Base-by-base conservation (phyloP, 345 rosid species). In the Salix exigua region DNA sequence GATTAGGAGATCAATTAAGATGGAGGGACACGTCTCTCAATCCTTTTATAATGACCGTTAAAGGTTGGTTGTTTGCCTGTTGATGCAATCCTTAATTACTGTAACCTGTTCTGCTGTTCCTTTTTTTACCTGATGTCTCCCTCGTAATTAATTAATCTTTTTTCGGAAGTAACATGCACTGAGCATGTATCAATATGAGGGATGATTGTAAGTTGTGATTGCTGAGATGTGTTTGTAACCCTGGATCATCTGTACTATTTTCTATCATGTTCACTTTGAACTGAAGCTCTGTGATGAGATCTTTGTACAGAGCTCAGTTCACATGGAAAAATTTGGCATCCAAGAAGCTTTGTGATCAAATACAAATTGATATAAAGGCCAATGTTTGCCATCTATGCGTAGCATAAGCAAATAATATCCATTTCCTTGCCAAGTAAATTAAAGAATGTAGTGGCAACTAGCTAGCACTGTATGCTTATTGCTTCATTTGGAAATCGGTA, bases 1-100 rank as follows among this genome's bases (percentile, higher is more conserved):
- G 53, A 18, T 51, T 30, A 21, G 21, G 28, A 16, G 65, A 25
- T 42, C 13, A 17, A 68, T 63, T 26, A 73, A 44, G 18, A 42
- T 73, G 69, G 42, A 42, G 40, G 58, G 25, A 62, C 33, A 1
- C n/a, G 9, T 21, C 28, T 0, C 26, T 71, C 28, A 17, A 37
- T 60, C 50, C 31, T 50, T 65, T 60, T 33, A 6, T 51, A 6
- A 55, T 35, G 65, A 5, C 28, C 35, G n/a, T n/a, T 21, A n/a
- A 66, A 17, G 10, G 44, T 35, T 66, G 50, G 35, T 50, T 66
- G 50, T 51, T 75, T 53, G 72, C 65, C 78, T 74, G 23, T 65
- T 53, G 50, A 64, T 42, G 11, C 1, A 19, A 40, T 19, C 61
- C 70, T 38, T 46, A 18, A 44, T 73, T 63, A 16, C 66, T 30